Percentiles rank a stretch among this genome's conserved stretches.
Evolutionary conservation across 352 stramenopile genomes (phyloP).

Genomic region (Globisporangium canariense): DNA sequence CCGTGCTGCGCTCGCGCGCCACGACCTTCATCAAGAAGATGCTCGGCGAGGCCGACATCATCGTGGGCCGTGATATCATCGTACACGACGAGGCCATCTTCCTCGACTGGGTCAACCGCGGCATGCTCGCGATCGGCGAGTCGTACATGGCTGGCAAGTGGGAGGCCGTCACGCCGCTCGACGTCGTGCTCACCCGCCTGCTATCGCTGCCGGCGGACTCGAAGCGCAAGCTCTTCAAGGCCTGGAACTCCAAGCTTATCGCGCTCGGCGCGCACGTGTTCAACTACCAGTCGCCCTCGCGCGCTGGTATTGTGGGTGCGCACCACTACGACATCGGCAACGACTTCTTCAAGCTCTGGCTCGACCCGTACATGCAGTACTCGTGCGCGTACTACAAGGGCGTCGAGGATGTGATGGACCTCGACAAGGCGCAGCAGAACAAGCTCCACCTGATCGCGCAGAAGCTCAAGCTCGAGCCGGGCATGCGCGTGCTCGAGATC

Average conservation of each 20-base stretch:
- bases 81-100: slow-evolving; percentile 84
- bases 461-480: slow-evolving; percentile 82
- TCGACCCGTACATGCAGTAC: slow-evolving; percentile 87
- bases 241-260: slow-evolving; percentile 83
- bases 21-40: slow-evolving; percentile 81
- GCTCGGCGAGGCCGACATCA: slow-evolving; percentile 76
- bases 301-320: slow-evolving; percentile 75
- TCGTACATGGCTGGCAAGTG: slow-evolving; percentile 89
- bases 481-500: slow-evolving; percentile 87
- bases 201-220: slow-evolving; percentile 63
- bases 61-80: slow-evolving; percentile 76
- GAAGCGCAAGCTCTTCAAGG: slow-evolving; percentile 85
- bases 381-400: slow-evolving; percentile 86
- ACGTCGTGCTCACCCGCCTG: slow-evolving; percentile 72
- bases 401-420: slow-evolving; percentile 58
- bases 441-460: slow-evolving; percentile 87
- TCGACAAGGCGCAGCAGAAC: slow-evolving; percentile 82
- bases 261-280: slow-evolving; percentile 73
- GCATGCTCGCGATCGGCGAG: slow-evolving; percentile 84
- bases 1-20: slow-evolving; percentile 59
- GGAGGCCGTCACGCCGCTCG: slow-evolving; percentile 77
- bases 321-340: slow-evolving; percentile 88
- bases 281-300: slow-evolving; percentile 86
- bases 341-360: slow-evolving; percentile 89
- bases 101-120: slow-evolving; percentile 81